Conservation (phyloP, 306 rosid genomes). For the Cercis canadensis region DNA sequence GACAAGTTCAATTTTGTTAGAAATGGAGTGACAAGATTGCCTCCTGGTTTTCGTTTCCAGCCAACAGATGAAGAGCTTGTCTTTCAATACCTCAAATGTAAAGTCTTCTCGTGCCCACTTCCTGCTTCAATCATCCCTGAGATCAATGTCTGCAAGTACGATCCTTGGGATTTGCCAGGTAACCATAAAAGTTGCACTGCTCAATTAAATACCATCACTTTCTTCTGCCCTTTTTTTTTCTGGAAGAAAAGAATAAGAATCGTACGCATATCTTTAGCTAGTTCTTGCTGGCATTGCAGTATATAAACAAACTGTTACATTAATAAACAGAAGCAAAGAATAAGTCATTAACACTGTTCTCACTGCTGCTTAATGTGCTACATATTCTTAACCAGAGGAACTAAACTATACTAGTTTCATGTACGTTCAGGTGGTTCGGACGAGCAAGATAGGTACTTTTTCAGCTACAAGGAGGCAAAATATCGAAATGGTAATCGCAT, state of each 20-base stretch:
- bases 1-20: conserved; percentile 57
- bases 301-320: background rate
- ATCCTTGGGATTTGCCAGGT: conserved; percentile 98
- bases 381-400: background rate
- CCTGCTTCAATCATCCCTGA: conserved; percentile 89
- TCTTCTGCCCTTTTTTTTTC: background rate
- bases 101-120: conserved; percentile 70
- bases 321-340: background rate
- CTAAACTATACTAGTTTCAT: background rate
- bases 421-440: conserved; percentile 51
- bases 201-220: background rate
- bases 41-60: conserved; percentile 95
- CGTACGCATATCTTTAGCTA: background rate
- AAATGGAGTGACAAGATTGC: conserved; percentile 72
- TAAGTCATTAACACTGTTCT: background rate
- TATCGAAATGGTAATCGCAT: conserved; percentile 63
- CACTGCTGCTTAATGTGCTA: background rate
- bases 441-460: conserved; percentile 72
- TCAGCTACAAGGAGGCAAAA: conserved; percentile 66
- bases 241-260: background rate
- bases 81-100: conserved; percentile 78
- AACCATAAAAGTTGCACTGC: background rate
- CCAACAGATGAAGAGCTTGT: conserved; percentile 95
- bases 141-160: conserved; percentile 64
- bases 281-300: background rate